Conservation (phyloP, 192 early-diverging fungal genomes). For the Helicostylum pulchrum region DNA sequence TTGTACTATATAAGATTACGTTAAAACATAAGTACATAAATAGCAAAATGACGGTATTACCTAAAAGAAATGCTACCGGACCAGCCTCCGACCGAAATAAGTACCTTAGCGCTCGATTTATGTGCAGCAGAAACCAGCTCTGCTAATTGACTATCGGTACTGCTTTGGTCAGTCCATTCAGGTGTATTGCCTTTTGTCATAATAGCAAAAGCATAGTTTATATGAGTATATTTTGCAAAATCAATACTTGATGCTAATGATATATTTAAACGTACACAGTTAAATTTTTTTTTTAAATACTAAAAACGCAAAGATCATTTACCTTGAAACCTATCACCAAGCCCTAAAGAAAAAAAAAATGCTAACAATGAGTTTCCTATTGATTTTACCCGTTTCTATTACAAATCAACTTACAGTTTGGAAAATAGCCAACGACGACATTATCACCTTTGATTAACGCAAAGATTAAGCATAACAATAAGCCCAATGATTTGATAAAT, state of each 20-base stretch:
- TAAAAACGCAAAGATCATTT: not conserved
- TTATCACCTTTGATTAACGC: constrained; percentile 8
- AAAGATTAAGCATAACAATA: no score
- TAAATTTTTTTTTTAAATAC: not conserved
- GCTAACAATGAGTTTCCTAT: constrained; percentile 1
- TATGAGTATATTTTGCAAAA: constrained; percentile 59
- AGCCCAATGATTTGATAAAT: no score
- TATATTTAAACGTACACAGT: not conserved
- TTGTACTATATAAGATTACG: constrained; percentile 38
- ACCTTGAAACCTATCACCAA: constrained; percentile 22
- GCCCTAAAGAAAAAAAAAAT: constrained; percentile 9
- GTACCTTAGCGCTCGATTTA: constrained; percentile 46
- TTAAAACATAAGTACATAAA: no score
- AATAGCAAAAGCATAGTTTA: constrained; percentile 65
- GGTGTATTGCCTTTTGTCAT: constrained; percentile 39
- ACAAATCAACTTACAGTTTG: constrained; percentile 21
- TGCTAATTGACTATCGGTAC: constrained; percentile 34
- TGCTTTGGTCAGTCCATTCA: constrained; percentile 28
- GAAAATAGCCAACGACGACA: constrained; percentile 25
- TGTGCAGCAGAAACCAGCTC: constrained; percentile 45
- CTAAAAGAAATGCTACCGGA: constrained; percentile 47
- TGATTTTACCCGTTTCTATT: not conserved
- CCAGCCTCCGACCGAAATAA: constrained; percentile 72
- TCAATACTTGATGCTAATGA: constrained; percentile 39
- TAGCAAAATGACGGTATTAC: not conserved